Evolutionary conservation across 768 basidiomycete genomes (phyloP), one percentile per base, ranked within the genome.

Genomic region (Suillus hirtellus): DNA sequence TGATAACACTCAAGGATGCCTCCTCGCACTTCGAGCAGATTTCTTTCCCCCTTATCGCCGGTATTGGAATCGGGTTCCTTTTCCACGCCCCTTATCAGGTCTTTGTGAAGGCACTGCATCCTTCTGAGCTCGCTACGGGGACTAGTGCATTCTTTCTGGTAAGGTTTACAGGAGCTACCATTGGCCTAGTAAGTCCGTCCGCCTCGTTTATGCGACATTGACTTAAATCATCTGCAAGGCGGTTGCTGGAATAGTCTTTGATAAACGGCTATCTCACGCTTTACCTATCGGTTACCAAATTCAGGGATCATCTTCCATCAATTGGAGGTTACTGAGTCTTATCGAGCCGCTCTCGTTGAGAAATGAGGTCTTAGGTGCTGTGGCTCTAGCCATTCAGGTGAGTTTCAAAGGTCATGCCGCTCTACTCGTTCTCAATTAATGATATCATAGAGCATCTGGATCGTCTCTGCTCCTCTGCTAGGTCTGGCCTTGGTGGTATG

Each of bases 101-200:
- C 10, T 90, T 94, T 71, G 85, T 85, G 56, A 82, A 81, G 64
- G 85, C 88, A 14, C 73, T 94, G 42, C 82, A 84, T 62, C 83
- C 86, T 8, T 78, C 82, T 54, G 88, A 93, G 67, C 73, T 93
- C 59, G 92, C 92, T 4, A 83, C 86, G 24, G 89, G 90, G 37
- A 95, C 93, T 11, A 89, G 91, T 70, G 92, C 91, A 12, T 95
- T 94, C 74, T 94, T 95, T 76, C 81, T 94, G 61, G 90, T 93
- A 52, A 84, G 92, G 50, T 94, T 94, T 76, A 93, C 92, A 43
- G 92, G 92, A 10, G 90, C 92, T 38, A 93, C 92, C 2, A 80
- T 89, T 44, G 92, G 92, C 65, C 75, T 95, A 77, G 92, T 92
- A 73, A 88, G 72, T 65, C 67, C 64, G 19, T 35, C 46, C 3